phyloP scores from a whole-genome alignment of 129 eudicot species.

The Silybum marianum region DNA sequence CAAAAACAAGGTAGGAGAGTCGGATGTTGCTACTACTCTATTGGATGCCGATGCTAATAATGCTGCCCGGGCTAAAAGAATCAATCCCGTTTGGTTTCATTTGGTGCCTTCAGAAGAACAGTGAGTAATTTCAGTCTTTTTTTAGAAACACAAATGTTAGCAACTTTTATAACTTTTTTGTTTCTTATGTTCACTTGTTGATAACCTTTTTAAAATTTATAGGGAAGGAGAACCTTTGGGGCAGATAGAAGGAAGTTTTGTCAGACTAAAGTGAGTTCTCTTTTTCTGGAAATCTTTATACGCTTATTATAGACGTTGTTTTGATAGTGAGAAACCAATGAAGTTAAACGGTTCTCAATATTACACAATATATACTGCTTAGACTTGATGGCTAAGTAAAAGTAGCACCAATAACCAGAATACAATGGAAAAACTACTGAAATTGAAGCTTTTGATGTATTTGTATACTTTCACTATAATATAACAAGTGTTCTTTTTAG shows the following conservation, averaged over 20 bases:
- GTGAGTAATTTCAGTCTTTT: conserved; percentile 45
- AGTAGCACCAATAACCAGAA: neutral
- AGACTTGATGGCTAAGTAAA: neutral
- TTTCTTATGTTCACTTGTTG: conserved; percentile 12
- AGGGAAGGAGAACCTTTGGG: conserved; percentile 78
- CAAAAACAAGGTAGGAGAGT: conserved; percentile 54
- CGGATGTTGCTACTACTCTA: conserved; percentile 37
- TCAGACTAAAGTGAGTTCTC: conserved; percentile 74
- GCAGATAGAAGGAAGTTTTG: conserved; percentile 72
- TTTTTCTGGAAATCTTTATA: neutral
- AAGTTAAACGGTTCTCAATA: neutral
- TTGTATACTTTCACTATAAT: neutral
- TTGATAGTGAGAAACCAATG: neutral
- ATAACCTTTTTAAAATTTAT: conserved; percentile 18
- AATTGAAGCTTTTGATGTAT: neutral
- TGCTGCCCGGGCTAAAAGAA: conserved; percentile 44
- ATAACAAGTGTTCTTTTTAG: neutral
- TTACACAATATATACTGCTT: neutral
- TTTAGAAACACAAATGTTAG: neutral
- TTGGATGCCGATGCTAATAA: conserved; percentile 52
- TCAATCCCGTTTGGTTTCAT: conserved; percentile 72
- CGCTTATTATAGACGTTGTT: neutral
- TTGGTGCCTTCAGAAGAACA: conserved; percentile 63
- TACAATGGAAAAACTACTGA: neutral
- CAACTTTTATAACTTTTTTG: neutral